A percentile compares a stretch with the other conserved stretches of the same genome.
Conservation (phyloP, 257 asterid species). For the Verbena officinalis region DNA sequence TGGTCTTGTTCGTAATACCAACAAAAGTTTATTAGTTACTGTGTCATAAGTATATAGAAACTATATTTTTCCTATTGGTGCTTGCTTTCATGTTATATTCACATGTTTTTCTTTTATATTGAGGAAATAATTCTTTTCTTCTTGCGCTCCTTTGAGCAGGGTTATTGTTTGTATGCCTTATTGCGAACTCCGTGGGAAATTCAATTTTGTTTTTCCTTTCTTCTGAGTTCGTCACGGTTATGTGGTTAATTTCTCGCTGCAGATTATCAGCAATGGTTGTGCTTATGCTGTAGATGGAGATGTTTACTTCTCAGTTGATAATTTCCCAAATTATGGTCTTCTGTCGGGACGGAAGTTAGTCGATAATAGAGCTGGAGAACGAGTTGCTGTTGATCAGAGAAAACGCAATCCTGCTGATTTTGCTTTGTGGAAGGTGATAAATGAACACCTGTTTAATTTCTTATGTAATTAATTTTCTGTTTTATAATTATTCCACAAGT, state of each 20-base stretch:
- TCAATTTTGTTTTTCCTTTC: neutral
- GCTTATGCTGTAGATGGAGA: slow-evolving; percentile 75
- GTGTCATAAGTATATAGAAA: neutral
- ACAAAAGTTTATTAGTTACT: neutral
- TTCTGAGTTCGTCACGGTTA: slow-evolving; percentile 5
- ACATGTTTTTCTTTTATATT: neutral
- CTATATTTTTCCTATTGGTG: neutral
- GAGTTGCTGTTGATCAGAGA: slow-evolving; percentile 73
- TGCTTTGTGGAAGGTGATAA: slow-evolving; percentile 86
- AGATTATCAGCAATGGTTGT: slow-evolving; percentile 67
- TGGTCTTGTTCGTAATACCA: slow-evolving; percentile 3
- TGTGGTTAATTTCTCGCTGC: slow-evolving; percentile 24
- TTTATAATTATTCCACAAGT: neutral
- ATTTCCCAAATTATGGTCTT: slow-evolving; percentile 66
- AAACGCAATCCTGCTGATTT: slow-evolving; percentile 84
- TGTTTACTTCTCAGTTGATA: slow-evolving; percentile 76
- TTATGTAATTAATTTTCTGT: neutral
- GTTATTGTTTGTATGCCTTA: neutral
- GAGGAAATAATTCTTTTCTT: no score
- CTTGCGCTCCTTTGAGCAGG: no score
- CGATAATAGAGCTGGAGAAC: slow-evolving; percentile 73
- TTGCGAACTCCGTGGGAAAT: slow-evolving; percentile 3
- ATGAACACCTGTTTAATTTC: neutral
- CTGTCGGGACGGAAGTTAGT: slow-evolving; percentile 76
- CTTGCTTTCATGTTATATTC: neutral